Conservation (phyloP, 371 early-diverging fungal species). For the Rhizopus delemar region DNA sequence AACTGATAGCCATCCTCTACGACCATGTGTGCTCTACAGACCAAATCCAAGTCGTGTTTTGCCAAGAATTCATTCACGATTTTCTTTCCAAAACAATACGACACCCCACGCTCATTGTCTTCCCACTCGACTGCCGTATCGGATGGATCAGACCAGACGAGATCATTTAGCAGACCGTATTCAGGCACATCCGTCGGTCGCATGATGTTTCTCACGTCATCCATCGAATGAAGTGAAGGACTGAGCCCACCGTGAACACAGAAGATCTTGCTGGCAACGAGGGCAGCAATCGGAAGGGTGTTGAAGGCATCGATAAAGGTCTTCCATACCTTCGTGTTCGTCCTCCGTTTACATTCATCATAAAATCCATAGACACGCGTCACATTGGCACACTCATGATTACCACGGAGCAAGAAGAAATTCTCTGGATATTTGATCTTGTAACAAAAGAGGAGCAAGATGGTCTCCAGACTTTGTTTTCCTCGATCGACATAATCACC, state of each 20-base stretch:
- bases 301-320: constrained; percentile 98
- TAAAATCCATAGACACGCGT: constrained; percentile 99
- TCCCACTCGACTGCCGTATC: constrained; percentile 87
- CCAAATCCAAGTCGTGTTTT: constrained; percentile 82
- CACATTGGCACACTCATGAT: constrained; percentile 97
- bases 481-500: constrained; percentile 98
- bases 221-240: constrained; percentile 86
- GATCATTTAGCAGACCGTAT: constrained; percentile 79
- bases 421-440: constrained; percentile 96
- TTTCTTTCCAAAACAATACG: constrained; percentile 91
- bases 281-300: constrained; percentile 94
- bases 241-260: constrained; percentile 98
- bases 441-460: constrained; percentile 88
- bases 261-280: constrained; percentile 96
- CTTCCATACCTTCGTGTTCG: constrained; percentile 95
- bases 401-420: constrained; percentile 94
- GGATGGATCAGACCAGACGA: constrained; percentile 92
- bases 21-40: constrained; percentile 96
- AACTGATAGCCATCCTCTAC: constrained; percentile 99
- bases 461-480: constrained; percentile 93
- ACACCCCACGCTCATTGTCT: constrained; percentile 98
- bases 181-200: constrained; percentile 98
- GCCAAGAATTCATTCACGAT: constrained; percentile 86
- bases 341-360: constrained; percentile 98
- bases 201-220: constrained; percentile 88